These are phyloP conservation scores for Cladosporium phlei DNA, from an alignment of 2,329 filamentous ascomycete species.

Conservation along the genomic window DNA sequence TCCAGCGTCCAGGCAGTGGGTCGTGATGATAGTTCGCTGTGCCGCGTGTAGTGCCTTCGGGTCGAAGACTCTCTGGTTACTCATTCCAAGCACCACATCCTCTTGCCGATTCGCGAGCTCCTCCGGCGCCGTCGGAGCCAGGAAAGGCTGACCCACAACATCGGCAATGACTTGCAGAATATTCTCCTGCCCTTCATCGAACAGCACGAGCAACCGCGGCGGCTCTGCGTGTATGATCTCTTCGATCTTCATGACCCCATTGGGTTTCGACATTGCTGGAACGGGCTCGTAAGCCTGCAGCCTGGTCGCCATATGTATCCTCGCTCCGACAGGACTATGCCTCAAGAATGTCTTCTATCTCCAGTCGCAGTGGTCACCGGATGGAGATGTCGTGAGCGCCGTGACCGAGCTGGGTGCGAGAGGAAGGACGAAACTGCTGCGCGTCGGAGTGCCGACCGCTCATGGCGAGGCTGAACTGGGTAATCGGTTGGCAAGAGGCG, in stretches of 20 bases:
- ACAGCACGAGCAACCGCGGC: constrained; percentile 54
- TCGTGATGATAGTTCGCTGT: constrained; percentile 66
- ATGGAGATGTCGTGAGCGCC: constrained; percentile 31
- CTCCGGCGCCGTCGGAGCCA: constrained; percentile 53
- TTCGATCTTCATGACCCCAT: constrained; percentile 26
- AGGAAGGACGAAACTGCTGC: constrained; percentile 25
- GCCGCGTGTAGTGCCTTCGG: constrained; percentile 55
- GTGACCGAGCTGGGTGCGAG: constrained; percentile 28
- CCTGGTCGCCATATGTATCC: constrained; percentile 7
- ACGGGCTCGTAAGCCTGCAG: constrained; percentile 13
- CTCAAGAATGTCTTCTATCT: background rate
- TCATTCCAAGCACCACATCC: constrained; percentile 64
- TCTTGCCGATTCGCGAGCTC: constrained; percentile 52
- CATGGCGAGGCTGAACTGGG: constrained; percentile 23
- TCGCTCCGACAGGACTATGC: background rate
- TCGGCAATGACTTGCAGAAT: constrained; percentile 74
- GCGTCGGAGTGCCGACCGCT: constrained; percentile 23
- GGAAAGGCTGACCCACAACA: constrained; percentile 69
- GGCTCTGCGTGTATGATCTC: constrained; percentile 30
- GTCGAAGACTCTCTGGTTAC: constrained; percentile 51
- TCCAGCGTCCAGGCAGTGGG: constrained; percentile 67
- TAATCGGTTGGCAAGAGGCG: constrained; percentile 18
- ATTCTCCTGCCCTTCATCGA: constrained; percentile 64
- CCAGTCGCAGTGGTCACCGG: constrained; percentile 21
- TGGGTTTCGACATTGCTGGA: constrained; percentile 11